Conservation (phyloP, 495 filamentous ascomycete genomes). For the Glonium stellatum region DNA sequence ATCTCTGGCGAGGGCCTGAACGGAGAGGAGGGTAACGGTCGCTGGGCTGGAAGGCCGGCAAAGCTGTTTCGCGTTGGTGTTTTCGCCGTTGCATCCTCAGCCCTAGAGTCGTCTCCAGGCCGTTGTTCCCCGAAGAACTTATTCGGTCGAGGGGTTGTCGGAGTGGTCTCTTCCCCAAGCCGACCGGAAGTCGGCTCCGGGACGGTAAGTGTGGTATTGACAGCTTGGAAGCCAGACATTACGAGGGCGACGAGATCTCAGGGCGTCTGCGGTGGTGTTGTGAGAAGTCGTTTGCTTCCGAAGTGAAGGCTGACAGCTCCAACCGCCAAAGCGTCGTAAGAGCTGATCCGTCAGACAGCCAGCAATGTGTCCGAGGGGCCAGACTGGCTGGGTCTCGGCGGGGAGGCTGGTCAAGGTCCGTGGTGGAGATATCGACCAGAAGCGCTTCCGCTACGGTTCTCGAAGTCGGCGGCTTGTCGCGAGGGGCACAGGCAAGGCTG, state of each 20-base stretch:
- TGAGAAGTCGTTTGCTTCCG: constrained; percentile 3
- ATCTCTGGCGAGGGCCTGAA: constrained; percentile 48
- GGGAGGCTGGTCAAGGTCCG: neutral
- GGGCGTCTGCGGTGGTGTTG: neutral
- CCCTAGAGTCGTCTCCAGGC: constrained; percentile 36
- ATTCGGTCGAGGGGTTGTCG: constrained; percentile 53
- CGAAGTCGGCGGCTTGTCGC: neutral
- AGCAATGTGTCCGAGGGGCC: constrained; percentile 2
- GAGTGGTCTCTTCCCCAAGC: constrained; percentile 52
- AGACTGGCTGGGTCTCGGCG: constrained; percentile 8
- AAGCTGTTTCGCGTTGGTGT: constrained; percentile 61
- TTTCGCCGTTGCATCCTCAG: constrained; percentile 38
- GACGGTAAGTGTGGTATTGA: constrained; percentile 60
- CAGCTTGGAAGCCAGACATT: constrained; percentile 64
- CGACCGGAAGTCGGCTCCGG: constrained; percentile 44
- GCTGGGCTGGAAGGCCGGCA: constrained; percentile 48
- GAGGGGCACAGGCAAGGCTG: constrained; percentile 20
- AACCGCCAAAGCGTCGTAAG: constrained; percentile 12
- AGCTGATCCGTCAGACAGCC: constrained; percentile 9
- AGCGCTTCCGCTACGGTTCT: neutral
- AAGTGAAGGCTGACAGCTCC: constrained; percentile 15
- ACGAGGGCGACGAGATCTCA: neutral
- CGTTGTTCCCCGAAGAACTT: constrained; percentile 37
- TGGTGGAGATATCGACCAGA: neutral
- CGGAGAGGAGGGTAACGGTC: constrained; percentile 53